Percentiles rank a stretch among this genome's conserved stretches.
phyloP scores from a whole-genome alignment of 2,329 filamentous ascomycete species.

The Ploettnerulaceae sp. region DNA sequence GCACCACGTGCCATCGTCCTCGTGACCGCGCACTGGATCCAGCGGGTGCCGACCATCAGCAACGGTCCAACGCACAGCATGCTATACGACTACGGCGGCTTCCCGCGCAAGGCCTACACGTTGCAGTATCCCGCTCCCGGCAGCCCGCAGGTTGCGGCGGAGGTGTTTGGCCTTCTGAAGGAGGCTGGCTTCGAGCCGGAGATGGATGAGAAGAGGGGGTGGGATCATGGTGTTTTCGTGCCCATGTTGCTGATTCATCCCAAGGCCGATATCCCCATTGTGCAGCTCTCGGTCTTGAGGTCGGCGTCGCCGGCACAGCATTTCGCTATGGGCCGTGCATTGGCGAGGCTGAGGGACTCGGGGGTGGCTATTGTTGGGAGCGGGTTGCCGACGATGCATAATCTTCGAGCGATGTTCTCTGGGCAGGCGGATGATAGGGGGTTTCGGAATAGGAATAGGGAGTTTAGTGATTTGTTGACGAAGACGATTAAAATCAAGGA shows the following conservation, averaged over 20 bases:
- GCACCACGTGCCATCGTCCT: constrained; percentile 66
- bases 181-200: constrained; percentile 38
- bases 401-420: constrained; percentile 50
- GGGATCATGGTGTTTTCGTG: constrained; percentile 65
- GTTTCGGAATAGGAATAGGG: constrained; percentile 52
- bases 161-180: constrained; percentile 43
- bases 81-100: constrained; percentile 56
- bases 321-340: constrained; percentile 61
- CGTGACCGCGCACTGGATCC: constrained; percentile 72
- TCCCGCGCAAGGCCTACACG: constrained; percentile 50
- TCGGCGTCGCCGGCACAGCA: constrained; percentile 61
- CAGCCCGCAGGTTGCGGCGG: constrained; percentile 46
- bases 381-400: constrained; percentile 68
- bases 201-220: constrained; percentile 25
- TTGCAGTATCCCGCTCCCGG: constrained; percentile 54
- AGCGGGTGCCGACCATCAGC: constrained; percentile 50
- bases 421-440: constrained; percentile 49
- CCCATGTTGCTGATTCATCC: constrained; percentile 27
- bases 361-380: constrained; percentile 64
- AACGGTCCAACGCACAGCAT: constrained; percentile 44
- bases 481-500: constrained; percentile 33
- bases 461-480: constrained; percentile 43
- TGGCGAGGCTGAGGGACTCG: constrained; percentile 61
- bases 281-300: constrained; percentile 61
- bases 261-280: constrained; percentile 50